A percentile compares a stretch with the other conserved stretches of the same genome.
Evolutionary conservation across 1,284 basidiomycete species (phyloP).

Genomic region (Phellopilus nigrolimitatus): DNA sequence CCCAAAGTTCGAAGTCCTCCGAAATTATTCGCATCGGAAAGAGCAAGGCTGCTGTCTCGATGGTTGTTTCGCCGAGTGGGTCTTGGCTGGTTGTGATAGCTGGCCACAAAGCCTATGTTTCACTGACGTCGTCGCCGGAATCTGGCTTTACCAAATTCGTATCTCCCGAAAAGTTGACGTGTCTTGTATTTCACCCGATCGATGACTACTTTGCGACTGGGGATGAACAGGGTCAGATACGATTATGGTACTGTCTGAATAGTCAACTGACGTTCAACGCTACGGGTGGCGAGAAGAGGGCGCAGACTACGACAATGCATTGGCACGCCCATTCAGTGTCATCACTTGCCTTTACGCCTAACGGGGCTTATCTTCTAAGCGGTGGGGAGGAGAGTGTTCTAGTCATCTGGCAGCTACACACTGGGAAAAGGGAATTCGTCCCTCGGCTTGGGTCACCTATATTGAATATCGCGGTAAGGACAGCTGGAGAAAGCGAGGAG

Average conservation of each 20-base stretch:
- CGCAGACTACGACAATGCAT: slow-evolving; percentile 84
- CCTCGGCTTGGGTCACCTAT: slow-evolving; percentile 90
- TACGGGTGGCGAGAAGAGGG: slow-evolving; percentile 61
- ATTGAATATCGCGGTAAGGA: slow-evolving; percentile 61
- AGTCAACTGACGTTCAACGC: slow-evolving; percentile 47
- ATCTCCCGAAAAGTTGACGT: slow-evolving; percentile 75
- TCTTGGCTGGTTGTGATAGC: slow-evolving; percentile 80
- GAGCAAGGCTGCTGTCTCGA: slow-evolving; percentile 56
- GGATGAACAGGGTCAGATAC: slow-evolving; percentile 80
- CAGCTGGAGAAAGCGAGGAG: slow-evolving; percentile 54
- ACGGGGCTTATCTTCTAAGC: slow-evolving; percentile 90
- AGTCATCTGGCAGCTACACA: slow-evolving; percentile 92
- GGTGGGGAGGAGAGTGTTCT: slow-evolving; percentile 96
- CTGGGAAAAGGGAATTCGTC: slow-evolving; percentile 84
- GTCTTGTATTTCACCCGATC: slow-evolving; percentile 83
- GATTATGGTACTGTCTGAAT: slow-evolving; percentile 89
- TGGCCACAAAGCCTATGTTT: slow-evolving; percentile 81
- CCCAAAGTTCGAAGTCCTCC: slow-evolving; percentile 43
- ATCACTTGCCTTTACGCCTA: slow-evolving; percentile 82
- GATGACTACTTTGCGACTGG: slow-evolving; percentile 96
- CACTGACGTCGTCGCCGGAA: slow-evolving; percentile 47
- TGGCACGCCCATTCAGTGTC: slow-evolving; percentile 99
- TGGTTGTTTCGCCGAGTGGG: slow-evolving; percentile 74
- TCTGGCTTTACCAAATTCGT: slow-evolving; percentile 84
- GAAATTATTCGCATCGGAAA: slow-evolving; percentile 62